Evolutionary conservation across 164 flowering plant genomes (phyloP).

Genomic region (Chimonanthus praecox): DNA sequence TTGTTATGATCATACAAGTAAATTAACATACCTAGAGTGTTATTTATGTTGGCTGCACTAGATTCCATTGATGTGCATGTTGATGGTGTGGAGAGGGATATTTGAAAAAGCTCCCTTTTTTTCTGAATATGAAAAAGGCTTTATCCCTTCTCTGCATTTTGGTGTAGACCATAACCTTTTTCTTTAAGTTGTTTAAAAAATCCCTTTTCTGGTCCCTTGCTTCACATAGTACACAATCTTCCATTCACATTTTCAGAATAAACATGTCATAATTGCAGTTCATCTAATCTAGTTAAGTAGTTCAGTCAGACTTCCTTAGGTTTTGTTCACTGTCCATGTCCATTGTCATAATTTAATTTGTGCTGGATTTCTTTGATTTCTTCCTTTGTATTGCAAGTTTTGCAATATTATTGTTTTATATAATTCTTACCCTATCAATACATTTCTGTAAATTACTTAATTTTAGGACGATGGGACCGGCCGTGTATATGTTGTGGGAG

Average conservation of each 20-base stretch:
- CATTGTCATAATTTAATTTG: not conserved
- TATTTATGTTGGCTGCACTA: not conserved
- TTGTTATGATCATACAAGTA: not conserved
- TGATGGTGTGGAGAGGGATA: not conserved
- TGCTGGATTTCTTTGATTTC: not conserved
- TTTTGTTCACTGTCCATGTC: not conserved
- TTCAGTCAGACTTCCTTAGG: not conserved
- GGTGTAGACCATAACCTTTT: too few relatives aligned
- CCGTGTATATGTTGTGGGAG: slow-evolving; percentile 84
- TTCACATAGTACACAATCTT: too few relatives aligned
- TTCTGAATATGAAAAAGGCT: too few relatives aligned
- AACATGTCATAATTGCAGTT: not conserved
- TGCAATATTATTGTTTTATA: not conserved
- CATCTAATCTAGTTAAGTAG: not conserved
- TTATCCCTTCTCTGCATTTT: too few relatives aligned
- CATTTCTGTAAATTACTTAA: not conserved
- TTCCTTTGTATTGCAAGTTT: not conserved
- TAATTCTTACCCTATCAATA: not conserved
- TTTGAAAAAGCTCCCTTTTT: not conserved
- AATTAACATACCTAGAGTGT: not conserved
- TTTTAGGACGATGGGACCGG: slow-evolving; percentile 91
- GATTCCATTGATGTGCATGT: not conserved
- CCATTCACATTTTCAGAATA: too few relatives aligned
- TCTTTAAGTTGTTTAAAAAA: too few relatives aligned
- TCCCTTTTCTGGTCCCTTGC: too few relatives aligned